These are phyloP conservation scores for Chaetomium cochliodes DNA, from an alignment of 495 filamentous ascomycete species.

Conservation along the genomic window DNA sequence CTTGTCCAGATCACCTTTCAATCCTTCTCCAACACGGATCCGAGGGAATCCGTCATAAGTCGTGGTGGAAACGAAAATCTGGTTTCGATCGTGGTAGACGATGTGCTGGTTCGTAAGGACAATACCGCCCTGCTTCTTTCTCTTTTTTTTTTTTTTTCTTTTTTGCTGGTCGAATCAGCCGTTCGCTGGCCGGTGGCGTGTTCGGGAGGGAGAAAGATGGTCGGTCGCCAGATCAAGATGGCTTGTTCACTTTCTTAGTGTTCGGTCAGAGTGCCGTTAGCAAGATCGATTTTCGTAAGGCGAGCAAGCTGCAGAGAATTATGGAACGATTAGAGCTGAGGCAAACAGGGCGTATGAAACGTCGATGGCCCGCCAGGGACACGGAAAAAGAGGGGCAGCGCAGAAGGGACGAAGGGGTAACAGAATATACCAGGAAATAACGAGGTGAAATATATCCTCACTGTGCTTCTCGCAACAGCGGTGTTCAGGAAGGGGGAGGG, in stretches of 20 bases:
- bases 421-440: constrained; percentile 6
- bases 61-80: constrained; percentile 2
- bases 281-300: constrained; percentile 13
- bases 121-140: background rate
- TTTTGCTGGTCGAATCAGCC: constrained; percentile 7
- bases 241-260: background rate
- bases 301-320: constrained; percentile 15
- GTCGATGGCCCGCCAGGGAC: constrained; percentile 1
- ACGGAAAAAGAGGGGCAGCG: background rate
- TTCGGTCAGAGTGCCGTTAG: constrained; percentile 17
- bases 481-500: constrained; percentile 20
- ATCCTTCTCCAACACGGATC: constrained; percentile 35
- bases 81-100: constrained; percentile 4
- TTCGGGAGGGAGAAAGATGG: constrained; percentile 29
- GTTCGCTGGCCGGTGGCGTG: constrained; percentile 24
- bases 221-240: constrained; percentile 21
- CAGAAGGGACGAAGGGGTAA: constrained; percentile 4
- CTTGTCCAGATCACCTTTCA: constrained; percentile 33
- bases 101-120: background rate
- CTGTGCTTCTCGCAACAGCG: background rate
- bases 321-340: constrained; percentile 25
- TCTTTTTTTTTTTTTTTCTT: constrained; percentile 13
- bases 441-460: constrained; percentile 13
- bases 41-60: constrained; percentile 32
- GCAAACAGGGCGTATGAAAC: constrained; percentile 6